These are phyloP conservation scores for Lentinula sp. DNA, from an alignment of 768 basidiomycete species.

Conservation along the genomic window DNA sequence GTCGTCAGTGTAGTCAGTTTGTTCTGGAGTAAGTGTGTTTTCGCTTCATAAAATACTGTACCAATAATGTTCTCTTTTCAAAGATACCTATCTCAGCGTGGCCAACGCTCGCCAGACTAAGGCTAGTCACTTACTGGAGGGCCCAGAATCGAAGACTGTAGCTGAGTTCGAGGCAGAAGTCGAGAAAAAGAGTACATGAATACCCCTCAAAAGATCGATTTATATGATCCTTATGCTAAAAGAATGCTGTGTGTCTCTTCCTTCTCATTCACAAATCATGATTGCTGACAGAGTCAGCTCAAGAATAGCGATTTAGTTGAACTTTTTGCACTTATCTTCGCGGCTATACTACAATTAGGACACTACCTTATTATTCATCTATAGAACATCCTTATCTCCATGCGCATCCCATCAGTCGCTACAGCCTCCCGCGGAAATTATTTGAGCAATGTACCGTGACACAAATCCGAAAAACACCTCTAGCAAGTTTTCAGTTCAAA, in stretches of 20 bases:
- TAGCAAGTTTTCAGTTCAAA: neutral
- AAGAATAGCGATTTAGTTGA: neutral
- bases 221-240: neutral
- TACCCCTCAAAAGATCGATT: neutral
- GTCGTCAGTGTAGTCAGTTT: conserved; percentile 72
- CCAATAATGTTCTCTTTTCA: neutral
- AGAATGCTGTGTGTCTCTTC: neutral
- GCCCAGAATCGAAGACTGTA: neutral
- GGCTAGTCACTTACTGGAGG: neutral
- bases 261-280: neutral
- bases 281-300: neutral
- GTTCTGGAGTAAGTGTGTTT: conserved; percentile 68
- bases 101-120: conserved; percentile 35
- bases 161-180: neutral
- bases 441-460: neutral
- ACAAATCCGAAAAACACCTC: neutral
- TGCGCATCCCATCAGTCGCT: neutral
- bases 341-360: neutral
- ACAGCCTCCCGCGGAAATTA: neutral
- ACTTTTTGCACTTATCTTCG: neutral
- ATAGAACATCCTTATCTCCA: neutral
- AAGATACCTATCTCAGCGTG: conserved; percentile 60
- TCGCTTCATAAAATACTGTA: neutral
- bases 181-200: neutral
- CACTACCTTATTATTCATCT: neutral